Evolutionary conservation across 1,139 yeast species (phyloP).

Genomic region (Zhuliangozyma blackwelliae): DNA sequence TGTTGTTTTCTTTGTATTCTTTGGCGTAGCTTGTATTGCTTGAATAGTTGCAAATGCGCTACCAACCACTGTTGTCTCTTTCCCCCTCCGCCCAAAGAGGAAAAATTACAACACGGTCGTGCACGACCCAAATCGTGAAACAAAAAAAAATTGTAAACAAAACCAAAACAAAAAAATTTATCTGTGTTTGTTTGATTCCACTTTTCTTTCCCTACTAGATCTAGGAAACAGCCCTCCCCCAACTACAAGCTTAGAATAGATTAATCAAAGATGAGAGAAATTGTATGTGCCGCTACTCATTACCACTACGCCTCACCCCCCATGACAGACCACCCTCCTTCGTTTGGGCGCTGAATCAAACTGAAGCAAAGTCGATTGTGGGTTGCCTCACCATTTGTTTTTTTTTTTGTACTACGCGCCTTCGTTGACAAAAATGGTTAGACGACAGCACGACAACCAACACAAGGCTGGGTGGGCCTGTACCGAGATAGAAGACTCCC

Average conservation of each 20-base stretch:
- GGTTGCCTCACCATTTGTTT: not conserved
- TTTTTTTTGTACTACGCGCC: not conserved
- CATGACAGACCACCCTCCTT: not conserved
- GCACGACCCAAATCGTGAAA: no score
- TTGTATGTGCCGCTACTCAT: not conserved
- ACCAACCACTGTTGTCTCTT: no score
- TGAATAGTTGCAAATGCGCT: no score
- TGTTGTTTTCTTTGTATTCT: no score
- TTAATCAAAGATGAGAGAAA: not conserved
- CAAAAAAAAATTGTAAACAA: not conserved
- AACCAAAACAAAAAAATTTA: not conserved
- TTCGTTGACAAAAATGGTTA: not conserved
- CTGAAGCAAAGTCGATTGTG: not conserved
- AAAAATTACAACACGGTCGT: no score
- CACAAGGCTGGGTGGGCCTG: not conserved
- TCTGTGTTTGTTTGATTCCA: not conserved
- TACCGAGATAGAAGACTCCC: no score
- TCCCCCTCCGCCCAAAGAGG: no score
- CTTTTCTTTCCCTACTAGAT: not conserved
- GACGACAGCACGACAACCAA: constrained; percentile 2
- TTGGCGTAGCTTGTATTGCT: no score
- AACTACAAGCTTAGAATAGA: no score
- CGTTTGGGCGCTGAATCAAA: not conserved
- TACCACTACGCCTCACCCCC: not conserved
- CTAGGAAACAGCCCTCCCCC: no score